Evolutionary conservation across 2,329 filamentous ascomycete genomes (phyloP).

Genomic region (Podosphaera xanthii): DNA sequence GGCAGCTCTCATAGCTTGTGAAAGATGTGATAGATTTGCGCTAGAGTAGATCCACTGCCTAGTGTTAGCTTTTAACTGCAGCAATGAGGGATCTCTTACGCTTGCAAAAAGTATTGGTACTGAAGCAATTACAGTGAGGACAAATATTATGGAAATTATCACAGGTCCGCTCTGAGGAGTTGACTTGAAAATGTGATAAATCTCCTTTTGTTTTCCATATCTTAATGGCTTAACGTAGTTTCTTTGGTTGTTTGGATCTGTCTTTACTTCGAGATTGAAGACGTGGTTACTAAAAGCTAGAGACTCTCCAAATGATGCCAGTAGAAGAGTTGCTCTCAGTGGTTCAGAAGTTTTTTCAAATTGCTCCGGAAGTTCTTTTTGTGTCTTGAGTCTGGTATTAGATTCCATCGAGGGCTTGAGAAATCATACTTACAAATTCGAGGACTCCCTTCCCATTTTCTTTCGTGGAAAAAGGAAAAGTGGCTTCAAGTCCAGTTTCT

Average conservation of each 20-base stretch:
- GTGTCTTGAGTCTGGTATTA: conserved; percentile 31
- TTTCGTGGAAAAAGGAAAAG: conserved; percentile 66
- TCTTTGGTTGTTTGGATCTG: conserved; percentile 31
- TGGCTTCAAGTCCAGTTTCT: conserved; percentile 57
- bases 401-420: not conserved
- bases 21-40: conserved; percentile 58
- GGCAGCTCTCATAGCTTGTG: conserved; percentile 50
- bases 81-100: conserved; percentile 25
- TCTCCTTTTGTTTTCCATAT: conserved; percentile 66
- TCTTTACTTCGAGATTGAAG: conserved; percentile 49
- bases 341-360: conserved; percentile 45
- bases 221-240: conserved; percentile 46
- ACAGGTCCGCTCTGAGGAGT: conserved; percentile 64
- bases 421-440: conserved; percentile 46
- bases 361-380: conserved; percentile 72
- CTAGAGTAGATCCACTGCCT: conserved; percentile 57
- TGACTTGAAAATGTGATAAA: conserved; percentile 70
- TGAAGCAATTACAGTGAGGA: conserved; percentile 46
- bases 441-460: conserved; percentile 70
- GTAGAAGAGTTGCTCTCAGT: conserved; percentile 57
- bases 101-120: conserved; percentile 49
- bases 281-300: conserved; percentile 41
- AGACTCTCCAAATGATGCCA: conserved; percentile 67
- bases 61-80: conserved; percentile 7
- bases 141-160: conserved; percentile 58